Base-by-base conservation (phyloP, 352 stramenopile species). In the Pythium aristosporum region DNA sequence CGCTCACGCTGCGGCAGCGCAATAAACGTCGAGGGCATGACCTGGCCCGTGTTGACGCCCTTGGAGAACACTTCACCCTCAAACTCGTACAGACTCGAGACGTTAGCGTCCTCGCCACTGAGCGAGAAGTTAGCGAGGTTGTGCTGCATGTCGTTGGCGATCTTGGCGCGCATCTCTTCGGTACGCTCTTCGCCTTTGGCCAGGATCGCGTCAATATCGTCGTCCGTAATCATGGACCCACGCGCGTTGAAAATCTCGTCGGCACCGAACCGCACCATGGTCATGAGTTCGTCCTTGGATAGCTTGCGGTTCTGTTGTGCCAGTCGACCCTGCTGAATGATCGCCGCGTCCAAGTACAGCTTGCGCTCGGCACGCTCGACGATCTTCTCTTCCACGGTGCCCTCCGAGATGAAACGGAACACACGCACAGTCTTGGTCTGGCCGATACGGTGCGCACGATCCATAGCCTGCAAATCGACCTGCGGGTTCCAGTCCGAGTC, bases 401-500 rank as follows among this genome's bases (percentile, higher is more conserved):
- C 94, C 61, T 99, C 88, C 52, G 98, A 99, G 51, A 99, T 96
- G 44, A 99, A 93, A 23, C 98, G 94, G 77, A 99, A 99, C 7
- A 99, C 97, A 51, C 96, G 96, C 56, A 99, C 98, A 16, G 83
- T 94, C 77, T 99, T 99, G 30, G 87, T 99, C 76, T 99, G 97
- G 11, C 98, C 98, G 67, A 99, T 99, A 52, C 97, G 89, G 79
- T 99, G 97, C 0, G 97, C 97, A 32, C 97, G 85, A 73, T 98
- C 97, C 94, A 99, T 98, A 3, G 97, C 97, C 76, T 99, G 98
- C 7, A 99, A 75, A 90, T 99, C 97, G 55, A 96, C 93, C 73
- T 99, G 96, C 20, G 97, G 97, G 82, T 99, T 99, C 97, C 97
- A 99, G 74, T 99, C 97, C 53, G 82, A 97, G 72, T 99, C 97